Evolutionary conservation across 345 rosid species (phyloP).

Genomic region (Sonneratia caseolaris): DNA sequence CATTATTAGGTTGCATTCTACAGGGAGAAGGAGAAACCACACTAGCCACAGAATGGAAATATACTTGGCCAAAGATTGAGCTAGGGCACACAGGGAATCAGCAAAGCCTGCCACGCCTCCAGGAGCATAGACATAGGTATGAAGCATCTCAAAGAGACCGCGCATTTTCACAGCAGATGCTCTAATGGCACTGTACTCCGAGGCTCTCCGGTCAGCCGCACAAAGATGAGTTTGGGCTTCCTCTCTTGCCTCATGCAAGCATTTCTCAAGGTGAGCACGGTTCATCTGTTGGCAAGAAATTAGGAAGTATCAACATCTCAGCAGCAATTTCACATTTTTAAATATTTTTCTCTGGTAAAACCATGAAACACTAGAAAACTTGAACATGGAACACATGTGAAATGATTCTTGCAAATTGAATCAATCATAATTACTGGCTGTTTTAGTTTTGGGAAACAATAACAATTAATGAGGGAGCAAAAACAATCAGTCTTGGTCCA

Average conservation of each 20-base stretch:
- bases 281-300: constrained; percentile 40
- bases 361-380: not conserved
- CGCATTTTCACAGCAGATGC: constrained; percentile 85
- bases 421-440: not conserved
- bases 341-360: not conserved
- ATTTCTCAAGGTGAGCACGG: constrained; percentile 93
- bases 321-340: not conserved
- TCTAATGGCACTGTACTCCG: constrained; percentile 69
- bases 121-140: constrained; percentile 47
- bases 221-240: constrained; percentile 96
- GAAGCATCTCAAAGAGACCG: constrained; percentile 72
- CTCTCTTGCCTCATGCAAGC: constrained; percentile 97
- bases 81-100: constrained; percentile 65
- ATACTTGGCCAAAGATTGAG: constrained; percentile 90
- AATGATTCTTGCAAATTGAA: not conserved
- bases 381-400: not conserved
- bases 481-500: not conserved
- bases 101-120: constrained; percentile 68
- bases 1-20: not conserved
- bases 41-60: constrained; percentile 5
- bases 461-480: not conserved
- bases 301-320: not conserved
- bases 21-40: not conserved
- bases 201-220: constrained; percentile 84
- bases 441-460: not conserved